These are phyloP conservation scores for Ceratopteris richardii DNA, from an alignment of 75 land plant genomes.

Conservation along the genomic window DNA sequence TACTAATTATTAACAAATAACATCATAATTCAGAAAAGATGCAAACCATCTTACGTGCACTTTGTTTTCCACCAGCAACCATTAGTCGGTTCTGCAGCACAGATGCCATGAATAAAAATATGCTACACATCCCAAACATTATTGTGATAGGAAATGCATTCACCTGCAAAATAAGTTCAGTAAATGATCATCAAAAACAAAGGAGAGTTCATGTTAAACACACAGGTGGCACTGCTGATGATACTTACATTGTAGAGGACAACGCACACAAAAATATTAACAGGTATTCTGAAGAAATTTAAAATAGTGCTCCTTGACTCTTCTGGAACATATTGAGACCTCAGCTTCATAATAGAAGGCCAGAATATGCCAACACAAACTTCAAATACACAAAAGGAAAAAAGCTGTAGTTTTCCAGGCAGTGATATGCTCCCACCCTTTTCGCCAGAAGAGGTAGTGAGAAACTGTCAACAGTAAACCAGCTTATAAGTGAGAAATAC, in stretches of 20 bases:
- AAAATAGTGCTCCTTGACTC: constrained; percentile 40
- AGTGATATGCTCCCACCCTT: constrained; percentile 7
- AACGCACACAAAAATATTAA: constrained; percentile 31
- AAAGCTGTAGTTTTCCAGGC: constrained; percentile 16
- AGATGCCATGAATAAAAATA: constrained; percentile 55
- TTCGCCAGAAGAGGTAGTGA: constrained; percentile 32
- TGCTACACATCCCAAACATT: constrained; percentile 99
- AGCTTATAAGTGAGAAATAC: background rate
- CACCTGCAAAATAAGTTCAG: constrained; percentile 45
- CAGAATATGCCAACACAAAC: constrained; percentile 41
- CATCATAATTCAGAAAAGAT: too few species aligned
- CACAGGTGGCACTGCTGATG: background rate
- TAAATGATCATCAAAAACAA: background rate
- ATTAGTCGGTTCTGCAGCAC: constrained; percentile 8
- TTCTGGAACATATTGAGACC: constrained; percentile 37
- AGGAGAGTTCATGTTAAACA: background rate
- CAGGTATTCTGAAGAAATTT: constrained; percentile 40
- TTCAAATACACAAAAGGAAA: constrained; percentile 40
- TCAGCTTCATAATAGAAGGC: constrained; percentile 45
- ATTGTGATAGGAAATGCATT: constrained; percentile 89
- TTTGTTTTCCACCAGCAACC: constrained; percentile 42
- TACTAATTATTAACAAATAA: too few species aligned
- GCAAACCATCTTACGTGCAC: constrained; percentile 28
- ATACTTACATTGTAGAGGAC: constrained; percentile 32
- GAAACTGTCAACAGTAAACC: constrained; percentile 36